Evolutionary conservation across 2,329 filamentous ascomycete species (phyloP).

Genomic region (Bisporella sp.): DNA sequence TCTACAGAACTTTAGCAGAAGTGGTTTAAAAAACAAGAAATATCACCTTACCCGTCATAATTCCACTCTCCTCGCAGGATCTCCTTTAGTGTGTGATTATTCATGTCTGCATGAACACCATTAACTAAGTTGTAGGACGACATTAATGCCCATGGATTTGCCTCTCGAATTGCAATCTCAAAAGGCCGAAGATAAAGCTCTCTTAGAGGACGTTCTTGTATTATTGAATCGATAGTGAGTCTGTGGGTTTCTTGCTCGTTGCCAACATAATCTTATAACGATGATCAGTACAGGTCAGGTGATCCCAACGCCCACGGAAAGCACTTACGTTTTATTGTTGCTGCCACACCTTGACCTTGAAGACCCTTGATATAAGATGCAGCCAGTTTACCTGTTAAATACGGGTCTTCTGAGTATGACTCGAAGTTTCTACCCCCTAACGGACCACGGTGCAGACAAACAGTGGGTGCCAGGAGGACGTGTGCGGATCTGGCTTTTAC

Average conservation of each 20-base stretch:
- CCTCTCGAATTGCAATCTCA: slow-evolving; percentile 63
- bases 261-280: slow-evolving; percentile 50
- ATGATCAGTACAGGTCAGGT: slow-evolving; percentile 4
- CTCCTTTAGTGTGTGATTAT: slow-evolving; percentile 45
- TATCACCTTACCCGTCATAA: slow-evolving; percentile 46
- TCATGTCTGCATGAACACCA: slow-evolving; percentile 53
- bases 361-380: slow-evolving; percentile 66
- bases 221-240: slow-evolving; percentile 55
- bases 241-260: slow-evolving; percentile 68
- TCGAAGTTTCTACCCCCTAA: slow-evolving; percentile 83
- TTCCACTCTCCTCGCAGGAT: slow-evolving; percentile 55
- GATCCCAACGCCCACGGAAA: background rate
- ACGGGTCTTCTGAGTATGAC: slow-evolving; percentile 78
- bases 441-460: slow-evolving; percentile 76
- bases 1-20: slow-evolving; percentile 26
- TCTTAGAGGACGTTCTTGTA: slow-evolving; percentile 57
- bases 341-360: slow-evolving; percentile 66
- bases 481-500: slow-evolving; percentile 66
- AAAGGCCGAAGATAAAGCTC: slow-evolving; percentile 71
- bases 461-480: slow-evolving; percentile 68
- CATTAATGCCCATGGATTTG: slow-evolving; percentile 65
- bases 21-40: background rate
- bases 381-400: slow-evolving; percentile 67
- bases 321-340: slow-evolving; percentile 66
- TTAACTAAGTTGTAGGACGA: slow-evolving; percentile 63